Evolutionary conservation across 225 moss, liverwort and hornwort species (phyloP).

Genomic region (Takakia lepidozioides): DNA sequence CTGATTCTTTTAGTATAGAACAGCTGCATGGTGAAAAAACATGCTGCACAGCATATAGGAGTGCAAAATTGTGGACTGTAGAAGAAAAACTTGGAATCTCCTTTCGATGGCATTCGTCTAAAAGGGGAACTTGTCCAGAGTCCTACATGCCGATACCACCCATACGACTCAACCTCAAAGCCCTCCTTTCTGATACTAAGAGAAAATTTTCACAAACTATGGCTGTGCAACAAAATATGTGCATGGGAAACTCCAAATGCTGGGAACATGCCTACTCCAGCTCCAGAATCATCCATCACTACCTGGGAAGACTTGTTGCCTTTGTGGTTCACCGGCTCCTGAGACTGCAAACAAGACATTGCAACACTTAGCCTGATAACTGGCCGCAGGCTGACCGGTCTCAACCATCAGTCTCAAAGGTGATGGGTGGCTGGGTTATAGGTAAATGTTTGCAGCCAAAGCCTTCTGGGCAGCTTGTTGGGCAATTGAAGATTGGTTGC

Average conservation of each 20-base stretch:
- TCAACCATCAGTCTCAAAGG: slow-evolving; percentile 2
- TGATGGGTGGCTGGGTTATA: slow-evolving; percentile 10
- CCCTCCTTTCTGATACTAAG: too few species aligned
- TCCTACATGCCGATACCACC: neutral
- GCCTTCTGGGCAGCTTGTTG: slow-evolving; percentile 19
- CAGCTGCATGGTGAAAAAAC: too few species aligned
- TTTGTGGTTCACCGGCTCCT: slow-evolving; percentile 5
- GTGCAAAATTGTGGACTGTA: neutral
- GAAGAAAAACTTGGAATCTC: neutral
- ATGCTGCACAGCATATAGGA: slow-evolving; percentile 7
- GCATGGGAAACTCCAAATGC: too few species aligned
- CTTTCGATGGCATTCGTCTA: too few species aligned
- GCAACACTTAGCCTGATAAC: slow-evolving; percentile 12
- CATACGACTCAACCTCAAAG: neutral
- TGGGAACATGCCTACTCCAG: too few species aligned
- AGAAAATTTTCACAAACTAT: too few species aligned
- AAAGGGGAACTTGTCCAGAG: too few species aligned
- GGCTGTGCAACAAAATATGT: neutral
- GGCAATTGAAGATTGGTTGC: slow-evolving; percentile 13
- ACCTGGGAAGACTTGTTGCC: slow-evolving; percentile 1
- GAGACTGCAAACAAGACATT: neutral
- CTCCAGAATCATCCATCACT: too few species aligned
- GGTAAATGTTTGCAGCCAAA: slow-evolving; percentile 7
- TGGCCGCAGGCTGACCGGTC: neutral
- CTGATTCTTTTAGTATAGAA: too few species aligned